A percentile compares a stretch with the other conserved stretches of the same genome.
Evolutionary conservation across 202 grass and related monocot species (phyloP).

Genomic region (Schoenoplectus triqueter): DNA sequence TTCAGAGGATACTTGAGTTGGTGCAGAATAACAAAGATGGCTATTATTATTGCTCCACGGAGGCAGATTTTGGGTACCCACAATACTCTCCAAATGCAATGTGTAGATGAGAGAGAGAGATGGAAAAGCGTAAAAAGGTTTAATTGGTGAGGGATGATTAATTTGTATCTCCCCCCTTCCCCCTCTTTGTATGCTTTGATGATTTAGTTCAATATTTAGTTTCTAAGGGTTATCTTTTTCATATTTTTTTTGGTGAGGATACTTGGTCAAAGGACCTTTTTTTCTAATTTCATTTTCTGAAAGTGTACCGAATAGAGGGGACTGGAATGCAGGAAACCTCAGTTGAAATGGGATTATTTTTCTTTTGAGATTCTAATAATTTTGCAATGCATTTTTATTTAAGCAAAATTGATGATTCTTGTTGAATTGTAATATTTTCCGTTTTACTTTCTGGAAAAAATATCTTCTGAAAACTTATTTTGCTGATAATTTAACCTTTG

Average conservation of each 20-base stretch:
- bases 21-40: slow-evolving; percentile 79
- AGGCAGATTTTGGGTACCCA: slow-evolving; percentile 39
- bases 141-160: slow-evolving; percentile 34
- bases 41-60: slow-evolving; percentile 53
- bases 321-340: background rate
- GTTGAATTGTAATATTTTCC: background rate
- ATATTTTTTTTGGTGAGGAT: slow-evolving; percentile 10
- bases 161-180: slow-evolving; percentile 16
- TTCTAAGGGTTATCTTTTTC: slow-evolving; percentile 10
- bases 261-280: slow-evolving; percentile 6
- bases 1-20: slow-evolving; percentile 66
- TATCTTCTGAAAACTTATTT: background rate
- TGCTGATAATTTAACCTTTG: background rate
- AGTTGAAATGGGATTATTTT: slow-evolving; percentile 16
- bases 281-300: slow-evolving; percentile 21
- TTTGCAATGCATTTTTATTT: slow-evolving; percentile 7
- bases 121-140: slow-evolving; percentile 9
- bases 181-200: slow-evolving; percentile 40
- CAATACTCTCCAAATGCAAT: slow-evolving; percentile 31
- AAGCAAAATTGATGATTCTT: slow-evolving; percentile 1
- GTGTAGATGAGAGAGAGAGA: slow-evolving; percentile 46
- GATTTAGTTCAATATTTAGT: slow-evolving; percentile 32
- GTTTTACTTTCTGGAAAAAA: background rate
- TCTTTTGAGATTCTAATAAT: slow-evolving; percentile 11
- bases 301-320: slow-evolving; percentile 7